Conservation (phyloP, 2,329 filamentous ascomycete genomes). For the Ophioceras dolichostomum region DNA sequence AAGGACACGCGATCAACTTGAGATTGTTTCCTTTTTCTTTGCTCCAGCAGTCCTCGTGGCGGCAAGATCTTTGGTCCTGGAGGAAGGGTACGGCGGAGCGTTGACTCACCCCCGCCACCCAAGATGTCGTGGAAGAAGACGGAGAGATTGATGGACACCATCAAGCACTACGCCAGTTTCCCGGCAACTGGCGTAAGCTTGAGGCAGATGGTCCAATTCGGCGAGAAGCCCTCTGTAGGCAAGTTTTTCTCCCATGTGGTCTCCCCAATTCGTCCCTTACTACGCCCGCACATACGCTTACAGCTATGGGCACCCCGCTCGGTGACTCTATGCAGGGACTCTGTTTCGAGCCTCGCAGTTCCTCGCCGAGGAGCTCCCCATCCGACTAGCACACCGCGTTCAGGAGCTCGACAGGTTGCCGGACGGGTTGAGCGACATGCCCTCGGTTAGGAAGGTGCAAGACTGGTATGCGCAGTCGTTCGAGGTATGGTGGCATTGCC, state of each 20-base stretch:
- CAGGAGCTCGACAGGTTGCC: conserved; percentile 86
- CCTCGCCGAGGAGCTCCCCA: conserved; percentile 93
- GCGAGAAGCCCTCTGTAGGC: conserved; percentile 86
- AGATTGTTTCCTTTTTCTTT: background rate
- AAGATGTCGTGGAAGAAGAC: conserved; percentile 90
- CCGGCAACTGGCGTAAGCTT: conserved; percentile 92
- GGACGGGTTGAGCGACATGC: conserved; percentile 96
- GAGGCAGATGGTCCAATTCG: conserved; percentile 98
- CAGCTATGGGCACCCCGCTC: conserved; percentile 2
- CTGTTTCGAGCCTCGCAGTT: conserved; percentile 97
- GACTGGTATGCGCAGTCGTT: conserved; percentile 99
- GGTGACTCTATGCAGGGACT: conserved; percentile 48
- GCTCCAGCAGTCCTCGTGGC: background rate
- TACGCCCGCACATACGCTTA: conserved; percentile 1
- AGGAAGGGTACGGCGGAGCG: too few relatives aligned
- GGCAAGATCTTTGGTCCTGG: background rate
- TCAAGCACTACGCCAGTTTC: conserved; percentile 94
- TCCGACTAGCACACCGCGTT: conserved; percentile 89
- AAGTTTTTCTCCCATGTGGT: conserved; percentile 18
- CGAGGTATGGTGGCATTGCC: conserved; percentile 50
- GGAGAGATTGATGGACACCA: conserved; percentile 87
- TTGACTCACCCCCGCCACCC: too few relatives aligned
- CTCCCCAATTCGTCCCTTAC: too few relatives aligned
- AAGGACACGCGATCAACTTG: too few relatives aligned
- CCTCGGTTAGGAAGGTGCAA: conserved; percentile 85